Base-by-base conservation (phyloP, 1,284 basidiomycete genomes). In the Marasmius fiardii region DNA sequence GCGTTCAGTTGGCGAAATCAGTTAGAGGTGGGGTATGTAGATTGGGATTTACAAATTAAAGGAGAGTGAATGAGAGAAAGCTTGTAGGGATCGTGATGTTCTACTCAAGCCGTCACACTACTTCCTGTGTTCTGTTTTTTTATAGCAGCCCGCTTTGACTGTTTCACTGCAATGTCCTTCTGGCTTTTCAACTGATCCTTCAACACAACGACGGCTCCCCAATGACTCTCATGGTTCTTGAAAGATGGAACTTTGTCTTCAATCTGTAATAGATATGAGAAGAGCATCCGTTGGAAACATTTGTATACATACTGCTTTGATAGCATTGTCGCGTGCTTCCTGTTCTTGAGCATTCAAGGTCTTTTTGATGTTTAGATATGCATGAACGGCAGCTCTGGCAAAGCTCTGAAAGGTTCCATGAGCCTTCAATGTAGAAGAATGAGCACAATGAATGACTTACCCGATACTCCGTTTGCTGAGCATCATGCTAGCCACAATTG, bases 151-250 rank as follows among this genome's bases (percentile, higher is more conserved):
- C 34, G 14, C 50, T 39, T 35, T 21, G 5, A 11, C 4, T 21
- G 8, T 26, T 14, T 34, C 4, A n/a, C 43, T 4, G 12, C 7
- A 3, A 26, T 43, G 23, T 56, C 51, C 31, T 21, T 56, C 23
- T 52, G 33, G 21, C 33, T 52, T 21, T 52, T 56, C 3, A 56
- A 14, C 23, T 52, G 50, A 11, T 56, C 55, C 28, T 50, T 20
- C 5, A 56, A 43, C 1, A 56, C 26, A n/a, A 47, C 16, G 16
- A 52, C 51, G 2, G 55, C 43, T 1, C 55, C 50, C 55, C 55
- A 56, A 26, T 45, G 43, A 21, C 23, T 43, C 44, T 56, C 21
- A 18, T 56, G 55, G 3, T 24, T 20, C 16, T 45, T 33, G 43
- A 52, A 45, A 10, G 21, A 16, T 16, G 54, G 54, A 16, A 56